These are phyloP conservation scores for Tricholoma bakamatsutake DNA, from an alignment of 768 basidiomycete genomes.

Conservation along the genomic window DNA sequence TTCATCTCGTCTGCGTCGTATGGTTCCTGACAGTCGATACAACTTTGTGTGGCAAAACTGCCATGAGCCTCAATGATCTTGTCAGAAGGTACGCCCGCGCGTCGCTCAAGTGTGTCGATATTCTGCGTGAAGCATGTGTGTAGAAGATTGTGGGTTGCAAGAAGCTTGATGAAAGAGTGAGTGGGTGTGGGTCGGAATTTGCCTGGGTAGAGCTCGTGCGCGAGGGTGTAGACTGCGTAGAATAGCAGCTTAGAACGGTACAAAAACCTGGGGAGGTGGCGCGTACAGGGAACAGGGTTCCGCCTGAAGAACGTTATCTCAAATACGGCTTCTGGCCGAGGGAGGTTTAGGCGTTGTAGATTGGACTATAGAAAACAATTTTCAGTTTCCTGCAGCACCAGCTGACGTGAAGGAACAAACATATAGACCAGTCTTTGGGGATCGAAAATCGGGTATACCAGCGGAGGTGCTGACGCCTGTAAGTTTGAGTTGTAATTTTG, in stretches of 20 bases:
- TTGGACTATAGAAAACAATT: constrained; percentile 48
- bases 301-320: constrained; percentile 80
- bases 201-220: constrained; percentile 90
- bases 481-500: background rate
- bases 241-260: background rate
- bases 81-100: constrained; percentile 66
- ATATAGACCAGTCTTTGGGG: constrained; percentile 74
- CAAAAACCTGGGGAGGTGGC: background rate
- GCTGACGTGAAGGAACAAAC: constrained; percentile 25
- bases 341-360: constrained; percentile 68
- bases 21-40: constrained; percentile 61
- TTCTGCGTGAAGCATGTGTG: constrained; percentile 86
- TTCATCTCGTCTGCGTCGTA: constrained; percentile 69
- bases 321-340: constrained; percentile 95
- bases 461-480: constrained; percentile 73
- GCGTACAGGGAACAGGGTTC: constrained; percentile 75
- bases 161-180: constrained; percentile 84
- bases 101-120: constrained; percentile 87
- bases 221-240: constrained; percentile 75
- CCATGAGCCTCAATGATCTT: constrained; percentile 95
- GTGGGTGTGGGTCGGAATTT: constrained; percentile 82
- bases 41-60: constrained; percentile 83
- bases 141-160: constrained; percentile 64
- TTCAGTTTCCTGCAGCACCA: background rate
- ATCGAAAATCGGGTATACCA: constrained; percentile 88